These are phyloP conservation scores for Hibiscus syriacus DNA, from an alignment of 345 rosid genomes.

Conservation along the genomic window DNA sequence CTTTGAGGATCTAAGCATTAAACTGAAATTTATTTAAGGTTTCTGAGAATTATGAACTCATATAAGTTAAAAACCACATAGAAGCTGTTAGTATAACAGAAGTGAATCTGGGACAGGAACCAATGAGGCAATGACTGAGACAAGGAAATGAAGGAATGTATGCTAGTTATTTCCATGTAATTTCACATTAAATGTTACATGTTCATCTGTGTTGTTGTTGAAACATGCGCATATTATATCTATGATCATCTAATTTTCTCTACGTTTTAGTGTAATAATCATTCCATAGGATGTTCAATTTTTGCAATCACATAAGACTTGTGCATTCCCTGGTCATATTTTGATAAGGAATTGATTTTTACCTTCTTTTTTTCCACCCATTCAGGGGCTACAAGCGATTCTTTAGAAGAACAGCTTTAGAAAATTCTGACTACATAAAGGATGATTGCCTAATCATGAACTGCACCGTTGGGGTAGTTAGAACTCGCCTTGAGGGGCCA, in stretches of 20 bases:
- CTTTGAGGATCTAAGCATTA: neutral
- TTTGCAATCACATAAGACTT: neutral
- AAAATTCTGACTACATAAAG: constrained; percentile 71
- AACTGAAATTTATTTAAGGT: neutral
- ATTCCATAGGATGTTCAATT: neutral
- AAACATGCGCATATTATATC: neutral
- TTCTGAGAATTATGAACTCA: neutral
- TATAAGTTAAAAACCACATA: too few species aligned
- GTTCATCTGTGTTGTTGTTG: neutral
- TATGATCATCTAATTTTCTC: neutral
- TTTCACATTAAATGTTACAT: neutral
- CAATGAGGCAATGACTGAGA: neutral
- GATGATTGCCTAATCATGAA: constrained; percentile 71
- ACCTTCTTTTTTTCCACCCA: constrained; percentile 1
- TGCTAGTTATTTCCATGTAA: neutral
- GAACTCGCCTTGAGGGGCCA: constrained; percentile 62
- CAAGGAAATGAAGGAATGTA: neutral
- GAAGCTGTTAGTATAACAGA: neutral
- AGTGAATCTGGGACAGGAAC: neutral
- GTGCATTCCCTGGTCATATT: neutral
- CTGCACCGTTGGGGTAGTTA: constrained; percentile 90
- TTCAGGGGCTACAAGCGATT: constrained; percentile 96
- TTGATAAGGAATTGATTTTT: neutral
- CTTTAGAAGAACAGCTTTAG: constrained; percentile 57
- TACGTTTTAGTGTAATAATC: neutral